Evolutionary conservation across 2,329 filamentous ascomycete species (phyloP).

Genomic region (Apiospora rasikravindrae): DNA sequence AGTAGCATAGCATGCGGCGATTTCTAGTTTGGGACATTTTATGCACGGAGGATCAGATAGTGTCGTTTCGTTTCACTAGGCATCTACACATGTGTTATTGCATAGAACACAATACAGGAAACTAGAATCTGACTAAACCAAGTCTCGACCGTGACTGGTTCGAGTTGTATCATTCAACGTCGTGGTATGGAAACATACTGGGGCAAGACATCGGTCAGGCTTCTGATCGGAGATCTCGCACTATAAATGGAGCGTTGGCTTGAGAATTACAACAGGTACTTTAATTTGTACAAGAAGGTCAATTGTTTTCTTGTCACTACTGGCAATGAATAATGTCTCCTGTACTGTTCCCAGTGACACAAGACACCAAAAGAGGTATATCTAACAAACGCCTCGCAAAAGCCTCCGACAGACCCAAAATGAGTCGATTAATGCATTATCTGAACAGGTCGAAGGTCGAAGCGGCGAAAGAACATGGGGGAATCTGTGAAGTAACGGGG

Average conservation of each 20-base stretch:
- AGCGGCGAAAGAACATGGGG: slow-evolving; percentile 29
- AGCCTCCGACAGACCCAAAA: slow-evolving; percentile 32
- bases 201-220: not conserved
- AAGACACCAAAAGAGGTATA: slow-evolving; percentile 40
- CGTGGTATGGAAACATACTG: not conserved
- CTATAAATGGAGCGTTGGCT: not conserved
- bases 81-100: not conserved
- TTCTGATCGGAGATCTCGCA: not conserved
- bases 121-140: not conserved
- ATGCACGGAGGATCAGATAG: not conserved
- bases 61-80: not conserved
- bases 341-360: slow-evolving; percentile 33
- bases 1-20: not conserved
- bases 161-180: not conserved
- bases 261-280: not conserved
- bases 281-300: slow-evolving; percentile 37
- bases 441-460: slow-evolving; percentile 31
- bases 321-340: slow-evolving; percentile 36
- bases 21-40: not conserved
- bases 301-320: slow-evolving; percentile 41
- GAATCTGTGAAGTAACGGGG: slow-evolving; percentile 20
- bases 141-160: not conserved
- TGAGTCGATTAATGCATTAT: slow-evolving; percentile 33
- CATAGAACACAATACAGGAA: not conserved
- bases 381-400: slow-evolving; percentile 36